Evolutionary conservation across 2,329 filamentous ascomycete genomes (phyloP).

Genomic region (Chaetomium sp.): DNA sequence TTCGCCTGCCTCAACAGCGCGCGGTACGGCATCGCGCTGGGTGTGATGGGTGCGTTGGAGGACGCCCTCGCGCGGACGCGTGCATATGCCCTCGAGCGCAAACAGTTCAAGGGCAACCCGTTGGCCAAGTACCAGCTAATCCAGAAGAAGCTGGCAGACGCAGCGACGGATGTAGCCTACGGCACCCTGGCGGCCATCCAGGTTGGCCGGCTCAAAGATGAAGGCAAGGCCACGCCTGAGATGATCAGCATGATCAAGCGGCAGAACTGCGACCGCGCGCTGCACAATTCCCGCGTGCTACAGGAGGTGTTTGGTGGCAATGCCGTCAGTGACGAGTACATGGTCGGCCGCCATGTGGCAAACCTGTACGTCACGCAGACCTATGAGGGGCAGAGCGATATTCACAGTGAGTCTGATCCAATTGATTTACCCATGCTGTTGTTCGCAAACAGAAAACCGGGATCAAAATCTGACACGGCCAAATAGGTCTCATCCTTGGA

Average conservation of each 20-base stretch:
- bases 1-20: constrained; percentile 94
- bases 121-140: constrained; percentile 94
- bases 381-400: constrained; percentile 97
- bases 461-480: constrained; percentile 1
- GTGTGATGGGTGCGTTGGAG: constrained; percentile 88
- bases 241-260: constrained; percentile 98
- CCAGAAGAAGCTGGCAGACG: constrained; percentile 96
- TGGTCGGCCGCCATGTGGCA: constrained; percentile 87
- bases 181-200: constrained; percentile 86
- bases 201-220: constrained; percentile 87
- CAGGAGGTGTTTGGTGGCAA: constrained; percentile 98
- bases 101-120: constrained; percentile 94
- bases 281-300: constrained; percentile 69
- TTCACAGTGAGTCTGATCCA: constrained; percentile 64
- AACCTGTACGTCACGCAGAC: constrained; percentile 97
- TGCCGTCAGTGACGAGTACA: constrained; percentile 95
- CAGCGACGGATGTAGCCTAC: constrained; percentile 81
- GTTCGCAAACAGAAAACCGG: too few relatives aligned
- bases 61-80: constrained; percentile 78
- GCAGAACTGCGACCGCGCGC: constrained; percentile 89
- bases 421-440: too few relatives aligned
- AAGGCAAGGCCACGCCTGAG: constrained; percentile 79
- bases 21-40: constrained; percentile 87
- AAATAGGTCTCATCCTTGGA: constrained; percentile 57
- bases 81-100: constrained; percentile 83